Evolutionary conservation across 148 eudicot species (phyloP), one percentile per base, ranked within the genome.

Genomic region (Persicaria tinctoria): DNA sequence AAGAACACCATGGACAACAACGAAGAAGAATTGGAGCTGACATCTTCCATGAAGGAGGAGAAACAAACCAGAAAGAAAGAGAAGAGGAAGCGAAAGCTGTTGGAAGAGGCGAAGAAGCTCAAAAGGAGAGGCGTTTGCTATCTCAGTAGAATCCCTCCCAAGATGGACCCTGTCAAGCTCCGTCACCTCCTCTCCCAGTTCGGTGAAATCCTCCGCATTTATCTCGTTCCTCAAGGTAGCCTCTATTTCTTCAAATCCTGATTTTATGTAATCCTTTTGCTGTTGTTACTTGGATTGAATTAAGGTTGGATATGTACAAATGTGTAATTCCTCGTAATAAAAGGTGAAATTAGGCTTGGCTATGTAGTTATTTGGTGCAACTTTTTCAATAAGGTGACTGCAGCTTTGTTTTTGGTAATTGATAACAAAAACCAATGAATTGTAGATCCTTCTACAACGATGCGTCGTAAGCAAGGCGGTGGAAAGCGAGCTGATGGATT

Each of bases 401-500:
- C 47, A 38, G 3, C 46, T 66, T 11, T 41, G 32, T 32, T 7
- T 60, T 23, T 60, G 59, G 75, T 64, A 17, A 44, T 64, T 75
- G n/a, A 78, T 11, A 0, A 11, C 17, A 8, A 27, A 27, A 47
- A 32, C 41, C 16, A 78, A n/a, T 75, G 74, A 14, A 71, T 2
- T 77, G 78, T 87, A 94, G 98, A 86, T 85, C 83, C 90, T 66
- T 85, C 78, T 17, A 83, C 89, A 11, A 86, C 75, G 51, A 50
- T 80, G 70, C 82, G 80, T 44, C 89, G 92, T 16, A 94, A 92
- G 76, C 55, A 77, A 68, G 80, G 85, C 44, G 91, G 98, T 79
- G 94, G 97, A 14, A 93, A 91, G 75, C 56, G 76, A 66, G 82
- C 87, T 51, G 93, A 97, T 79, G 96, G 97, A n/a, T 94, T 88